A percentile compares a stretch with the other conserved stretches of the same genome.
phyloP scores from a whole-genome alignment of 2,329 filamentous ascomycete genomes.

The Alternaria brassicae region DNA sequence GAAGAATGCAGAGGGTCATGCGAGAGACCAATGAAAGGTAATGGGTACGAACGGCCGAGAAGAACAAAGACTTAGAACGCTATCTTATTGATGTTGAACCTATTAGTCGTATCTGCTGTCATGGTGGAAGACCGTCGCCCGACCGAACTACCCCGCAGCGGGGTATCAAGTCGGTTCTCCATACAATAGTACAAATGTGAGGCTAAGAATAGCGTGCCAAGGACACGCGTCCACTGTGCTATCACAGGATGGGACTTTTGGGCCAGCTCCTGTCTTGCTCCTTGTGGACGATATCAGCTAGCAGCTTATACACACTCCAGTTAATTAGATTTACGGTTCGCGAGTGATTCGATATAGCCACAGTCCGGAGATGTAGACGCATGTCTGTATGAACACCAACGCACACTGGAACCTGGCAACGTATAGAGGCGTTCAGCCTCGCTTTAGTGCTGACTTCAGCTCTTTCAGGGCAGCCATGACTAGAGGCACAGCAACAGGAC shows the following conservation, averaged over 20 bases:
- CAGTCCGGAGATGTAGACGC: neutral
- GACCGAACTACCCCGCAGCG: constrained; percentile 7
- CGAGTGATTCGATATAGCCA: neutral
- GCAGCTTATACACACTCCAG: neutral
- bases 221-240: neutral
- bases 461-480: constrained; percentile 86
- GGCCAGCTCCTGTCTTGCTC: neutral
- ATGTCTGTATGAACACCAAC: neutral
- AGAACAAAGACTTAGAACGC: neutral
- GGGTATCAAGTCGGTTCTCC: neutral
- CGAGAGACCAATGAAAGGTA: neutral
- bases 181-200: neutral
- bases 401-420: neutral
- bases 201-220: neutral
- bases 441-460: constrained; percentile 36
- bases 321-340: neutral
- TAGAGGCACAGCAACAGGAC: constrained; percentile 88
- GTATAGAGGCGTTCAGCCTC: constrained; percentile 18
- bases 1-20: neutral
- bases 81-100: neutral
- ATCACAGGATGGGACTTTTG: neutral
- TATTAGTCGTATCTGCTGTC: neutral
- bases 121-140: neutral
- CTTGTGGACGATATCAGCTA: neutral
- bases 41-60: neutral